Evolutionary conservation across 2,329 filamentous ascomycete species (phyloP).

Genomic region (Penicillium capsulatum): DNA sequence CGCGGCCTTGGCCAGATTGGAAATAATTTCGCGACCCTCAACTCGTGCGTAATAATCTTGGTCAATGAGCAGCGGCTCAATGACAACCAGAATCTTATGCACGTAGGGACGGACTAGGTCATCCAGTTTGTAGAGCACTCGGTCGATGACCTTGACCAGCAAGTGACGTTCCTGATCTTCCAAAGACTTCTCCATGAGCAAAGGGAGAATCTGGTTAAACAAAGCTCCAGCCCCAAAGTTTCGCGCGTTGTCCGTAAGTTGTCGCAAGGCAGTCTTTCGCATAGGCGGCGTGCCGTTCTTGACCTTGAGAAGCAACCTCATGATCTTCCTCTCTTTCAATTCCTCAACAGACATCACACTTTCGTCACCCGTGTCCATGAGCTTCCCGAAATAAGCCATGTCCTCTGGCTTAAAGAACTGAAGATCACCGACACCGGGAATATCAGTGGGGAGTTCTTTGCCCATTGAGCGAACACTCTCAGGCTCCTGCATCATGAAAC

Average conservation of each 20-base stretch:
- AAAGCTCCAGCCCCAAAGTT: slow-evolving; percentile 91
- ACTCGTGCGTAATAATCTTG: slow-evolving; percentile 99
- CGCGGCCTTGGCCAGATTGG: slow-evolving; percentile 92
- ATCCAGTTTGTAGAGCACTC: slow-evolving; percentile 96
- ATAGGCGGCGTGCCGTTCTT: slow-evolving; percentile 99
- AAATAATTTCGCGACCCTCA: slow-evolving; percentile 97
- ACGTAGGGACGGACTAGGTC: slow-evolving; percentile 94
- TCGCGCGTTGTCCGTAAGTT: slow-evolving; percentile 94
- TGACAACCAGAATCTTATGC: slow-evolving; percentile 97
- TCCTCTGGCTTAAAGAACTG: slow-evolving; percentile 99
- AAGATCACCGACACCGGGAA: slow-evolving; percentile 89
- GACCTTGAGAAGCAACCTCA: slow-evolving; percentile 93
- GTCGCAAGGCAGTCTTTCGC: slow-evolving; percentile 95
- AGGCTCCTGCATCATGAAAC: slow-evolving; percentile 97
- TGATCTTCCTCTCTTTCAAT: slow-evolving; percentile 96
- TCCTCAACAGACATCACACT: slow-evolving; percentile 89
- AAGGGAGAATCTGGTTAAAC: slow-evolving; percentile 93
- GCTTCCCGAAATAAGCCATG: slow-evolving; percentile 97
- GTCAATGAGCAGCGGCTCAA: slow-evolving; percentile 97
- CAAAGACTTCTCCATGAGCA: slow-evolving; percentile 96
- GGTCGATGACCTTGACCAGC: slow-evolving; percentile 97
- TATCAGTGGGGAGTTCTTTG: slow-evolving; percentile 90
- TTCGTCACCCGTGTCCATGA: slow-evolving; percentile 91
- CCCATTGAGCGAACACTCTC: slow-evolving; percentile 77
- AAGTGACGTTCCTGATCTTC: slow-evolving; percentile 98